phyloP scores from a whole-genome alignment of 768 basidiomycete species.

The Trametes coccinea region DNA sequence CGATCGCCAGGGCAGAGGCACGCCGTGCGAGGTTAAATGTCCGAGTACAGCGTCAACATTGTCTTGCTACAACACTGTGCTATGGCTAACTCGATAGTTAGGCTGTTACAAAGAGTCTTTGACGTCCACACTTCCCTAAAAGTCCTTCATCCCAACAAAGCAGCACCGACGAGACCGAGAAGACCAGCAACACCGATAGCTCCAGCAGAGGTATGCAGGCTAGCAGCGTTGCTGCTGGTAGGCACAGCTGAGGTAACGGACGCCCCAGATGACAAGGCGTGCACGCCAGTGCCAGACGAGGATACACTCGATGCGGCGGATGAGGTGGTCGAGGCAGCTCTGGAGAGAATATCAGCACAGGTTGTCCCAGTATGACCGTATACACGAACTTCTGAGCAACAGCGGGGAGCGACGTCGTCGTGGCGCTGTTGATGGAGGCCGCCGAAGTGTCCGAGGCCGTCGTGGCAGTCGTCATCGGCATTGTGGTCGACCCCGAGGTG shows the following conservation, averaged over 20 bases:
- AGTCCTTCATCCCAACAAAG: conserved; percentile 36
- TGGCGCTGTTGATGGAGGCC: conserved; percentile 6
- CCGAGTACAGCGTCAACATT: not conserved
- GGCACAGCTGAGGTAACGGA: conserved; percentile 23
- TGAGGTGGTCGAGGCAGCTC: conserved; percentile 4
- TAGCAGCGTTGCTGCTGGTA: conserved; percentile 36
- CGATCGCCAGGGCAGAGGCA: not conserved
- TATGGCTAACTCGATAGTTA: not conserved
- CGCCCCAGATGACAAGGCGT: conserved; percentile 11
- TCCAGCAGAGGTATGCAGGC: conserved; percentile 28
- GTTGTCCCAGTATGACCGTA: not conserved
- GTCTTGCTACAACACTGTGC: conserved; percentile 2
- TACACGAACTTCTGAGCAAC: not conserved
- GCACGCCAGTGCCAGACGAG: conserved; percentile 13
- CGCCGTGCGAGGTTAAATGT: not conserved
- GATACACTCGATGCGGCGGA: conserved; percentile 18
- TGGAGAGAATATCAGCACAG: not conserved
- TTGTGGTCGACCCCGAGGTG: conserved; percentile 16
- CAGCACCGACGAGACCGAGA: conserved; percentile 52
- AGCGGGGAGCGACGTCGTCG: not conserved
- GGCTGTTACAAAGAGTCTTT: conserved; percentile 2
- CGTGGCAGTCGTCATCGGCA: conserved; percentile 1
- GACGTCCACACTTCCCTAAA: not conserved
- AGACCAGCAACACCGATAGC: conserved; percentile 48
- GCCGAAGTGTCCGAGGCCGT: not conserved